phyloP scores from a whole-genome alignment of 768 basidiomycete genomes.

The Gloeophyllum trabeum region DNA sequence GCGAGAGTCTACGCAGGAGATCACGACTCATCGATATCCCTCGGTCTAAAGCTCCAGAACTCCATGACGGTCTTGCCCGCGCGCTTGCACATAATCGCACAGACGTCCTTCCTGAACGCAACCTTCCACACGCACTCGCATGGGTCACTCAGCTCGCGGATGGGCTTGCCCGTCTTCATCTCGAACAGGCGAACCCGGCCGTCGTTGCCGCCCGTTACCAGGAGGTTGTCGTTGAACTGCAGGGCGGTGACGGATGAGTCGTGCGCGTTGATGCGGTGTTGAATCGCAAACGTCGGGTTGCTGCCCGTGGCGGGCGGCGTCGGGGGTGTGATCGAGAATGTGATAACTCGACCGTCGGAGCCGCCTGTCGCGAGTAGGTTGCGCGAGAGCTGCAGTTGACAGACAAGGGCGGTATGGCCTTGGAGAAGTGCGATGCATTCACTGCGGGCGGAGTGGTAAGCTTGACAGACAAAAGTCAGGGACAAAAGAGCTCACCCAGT shows the following conservation, averaged over 20 bases:
- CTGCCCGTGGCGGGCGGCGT: conserved; percentile 8
- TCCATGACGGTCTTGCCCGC: conserved; percentile 80
- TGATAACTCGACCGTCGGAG: conserved; percentile 80
- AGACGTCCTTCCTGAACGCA: conserved; percentile 57
- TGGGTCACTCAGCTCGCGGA: conserved; percentile 68
- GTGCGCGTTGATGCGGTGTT: conserved; percentile 76
- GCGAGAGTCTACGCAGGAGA: neutral
- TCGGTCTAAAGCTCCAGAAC: conserved; percentile 68
- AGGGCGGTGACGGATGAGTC: conserved; percentile 80
- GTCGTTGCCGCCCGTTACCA: conserved; percentile 80
- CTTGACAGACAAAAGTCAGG: neutral
- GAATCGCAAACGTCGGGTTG: conserved; percentile 27
- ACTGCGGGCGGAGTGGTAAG: conserved; percentile 28
- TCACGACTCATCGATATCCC: conserved; percentile 11
- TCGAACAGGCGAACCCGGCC: conserved; percentile 73
- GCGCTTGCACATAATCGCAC: conserved; percentile 73
- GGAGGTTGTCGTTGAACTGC: conserved; percentile 75
- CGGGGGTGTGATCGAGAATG: conserved; percentile 33
- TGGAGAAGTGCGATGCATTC: conserved; percentile 78
- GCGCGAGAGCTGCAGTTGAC: conserved; percentile 74
- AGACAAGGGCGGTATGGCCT: conserved; percentile 88
- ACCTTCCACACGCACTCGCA: conserved; percentile 88
- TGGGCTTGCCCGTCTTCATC: conserved; percentile 47
- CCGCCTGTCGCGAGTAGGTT: conserved; percentile 70
- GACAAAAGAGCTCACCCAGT: conserved; percentile 56